A percentile compares a stretch with the other conserved stretches of the same genome.
Evolutionary conservation across 1,284 basidiomycete genomes (phyloP).

Genomic region (Puccinia triticina): DNA sequence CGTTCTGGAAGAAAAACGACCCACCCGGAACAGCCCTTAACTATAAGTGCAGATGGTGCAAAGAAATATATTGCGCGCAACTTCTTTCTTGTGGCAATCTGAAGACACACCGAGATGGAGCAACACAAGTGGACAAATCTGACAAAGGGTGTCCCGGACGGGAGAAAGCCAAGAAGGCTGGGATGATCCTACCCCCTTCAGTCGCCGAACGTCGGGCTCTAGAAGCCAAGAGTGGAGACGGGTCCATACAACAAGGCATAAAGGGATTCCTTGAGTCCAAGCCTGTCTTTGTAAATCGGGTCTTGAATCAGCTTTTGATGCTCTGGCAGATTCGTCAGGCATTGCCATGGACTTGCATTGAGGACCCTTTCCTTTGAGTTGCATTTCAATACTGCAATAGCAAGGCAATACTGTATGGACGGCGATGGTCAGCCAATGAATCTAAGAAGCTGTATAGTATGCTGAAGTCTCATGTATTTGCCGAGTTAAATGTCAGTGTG

Average conservation of each 20-base stretch:
- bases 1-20: background rate
- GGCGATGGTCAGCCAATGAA: background rate
- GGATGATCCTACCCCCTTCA: background rate
- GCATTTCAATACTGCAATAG: background rate
- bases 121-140: background rate
- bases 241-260: background rate
- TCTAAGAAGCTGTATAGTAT: background rate
- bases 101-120: slow-evolving; percentile 1
- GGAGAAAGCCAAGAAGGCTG: background rate
- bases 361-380: background rate
- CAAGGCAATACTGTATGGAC: background rate
- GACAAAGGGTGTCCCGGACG: background rate
- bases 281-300: background rate
- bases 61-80: background rate
- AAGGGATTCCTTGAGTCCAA: background rate
- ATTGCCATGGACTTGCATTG: background rate
- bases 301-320: slow-evolving; percentile 6
- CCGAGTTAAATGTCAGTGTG: background rate
- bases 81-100: background rate
- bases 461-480: background rate
- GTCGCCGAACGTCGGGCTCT: background rate
- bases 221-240: background rate
- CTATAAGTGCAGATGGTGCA: slow-evolving; percentile 12
- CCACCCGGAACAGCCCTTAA: background rate
- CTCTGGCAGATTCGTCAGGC: background rate